A percentile compares a stretch with the other conserved stretches of the same genome.
These are phyloP conservation scores for Fagopyrum tataricum DNA, from an alignment of 148 eudicot genomes.

Conservation along the genomic window DNA sequence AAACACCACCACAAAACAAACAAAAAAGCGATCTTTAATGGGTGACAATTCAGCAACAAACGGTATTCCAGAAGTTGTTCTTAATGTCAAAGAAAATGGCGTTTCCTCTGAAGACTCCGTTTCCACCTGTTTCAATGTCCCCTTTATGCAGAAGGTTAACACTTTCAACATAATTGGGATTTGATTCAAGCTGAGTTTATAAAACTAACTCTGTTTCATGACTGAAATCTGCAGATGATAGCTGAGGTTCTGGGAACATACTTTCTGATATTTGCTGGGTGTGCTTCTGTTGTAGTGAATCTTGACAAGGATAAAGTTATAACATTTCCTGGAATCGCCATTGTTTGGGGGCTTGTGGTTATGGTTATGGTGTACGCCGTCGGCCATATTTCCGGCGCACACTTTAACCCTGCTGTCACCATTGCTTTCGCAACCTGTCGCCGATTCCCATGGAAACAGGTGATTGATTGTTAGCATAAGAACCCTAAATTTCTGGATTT, in stretches of 20 bases:
- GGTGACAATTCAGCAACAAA: conserved; percentile 49
- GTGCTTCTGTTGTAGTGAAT: conserved; percentile 62
- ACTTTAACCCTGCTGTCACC: conserved; percentile 95
- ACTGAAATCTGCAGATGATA: conserved; percentile 27
- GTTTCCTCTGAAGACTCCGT: conserved; percentile 17
- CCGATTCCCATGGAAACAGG: conserved; percentile 96
- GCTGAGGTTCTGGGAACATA: conserved; percentile 84
- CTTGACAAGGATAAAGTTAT: conserved; percentile 39
- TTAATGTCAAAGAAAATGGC: conserved; percentile 17
- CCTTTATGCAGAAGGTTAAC: conserved; percentile 58
- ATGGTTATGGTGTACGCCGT: conserved; percentile 69
- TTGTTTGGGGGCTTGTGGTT: conserved; percentile 84
- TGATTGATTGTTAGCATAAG: conserved; percentile 14
- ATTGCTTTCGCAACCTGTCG: conserved; percentile 80
- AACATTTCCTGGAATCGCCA: conserved; percentile 58
- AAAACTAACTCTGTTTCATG: not conserved
- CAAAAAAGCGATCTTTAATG: conserved; percentile 23
- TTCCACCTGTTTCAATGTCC: conserved; percentile 29
- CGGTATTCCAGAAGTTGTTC: conserved; percentile 41
- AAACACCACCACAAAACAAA: not conserved
- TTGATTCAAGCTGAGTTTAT: not conserved
- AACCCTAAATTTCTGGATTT: not conserved
- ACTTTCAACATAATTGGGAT: not conserved
- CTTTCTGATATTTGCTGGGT: conserved; percentile 85
- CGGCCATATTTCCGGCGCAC: conserved; percentile 90